Evolutionary conservation across 805 yeast genomes (phyloP).

Genomic region (Hanseniaspora jakobsenii): DNA sequence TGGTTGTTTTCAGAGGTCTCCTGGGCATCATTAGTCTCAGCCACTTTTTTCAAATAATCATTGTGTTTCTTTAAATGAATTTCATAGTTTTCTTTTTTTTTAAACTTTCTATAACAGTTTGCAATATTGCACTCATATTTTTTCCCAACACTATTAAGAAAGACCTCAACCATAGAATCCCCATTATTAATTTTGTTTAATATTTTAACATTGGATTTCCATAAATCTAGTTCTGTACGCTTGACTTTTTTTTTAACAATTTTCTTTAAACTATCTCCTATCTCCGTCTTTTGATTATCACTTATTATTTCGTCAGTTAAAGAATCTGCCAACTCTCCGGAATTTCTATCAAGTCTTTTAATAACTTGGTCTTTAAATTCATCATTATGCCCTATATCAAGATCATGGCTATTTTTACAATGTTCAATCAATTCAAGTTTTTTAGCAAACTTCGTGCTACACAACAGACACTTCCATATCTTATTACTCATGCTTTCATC

Average conservation of each 20-base stretch:
- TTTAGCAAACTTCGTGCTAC: conserved; percentile 39
- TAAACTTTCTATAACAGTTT: conserved; percentile 44
- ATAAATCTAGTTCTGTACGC: conserved; percentile 18
- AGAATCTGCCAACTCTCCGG: too few relatives aligned
- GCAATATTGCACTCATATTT: conserved; percentile 38
- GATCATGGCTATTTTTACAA: conserved; percentile 38
- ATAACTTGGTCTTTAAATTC: neutral
- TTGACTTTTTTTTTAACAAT: conserved; percentile 7
- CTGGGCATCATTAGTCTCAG: conserved; percentile 19
- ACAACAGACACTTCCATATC: conserved; percentile 55
- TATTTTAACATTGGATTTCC: conserved; percentile 23
- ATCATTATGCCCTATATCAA: conserved; percentile 13
- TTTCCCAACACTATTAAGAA: conserved; percentile 28
- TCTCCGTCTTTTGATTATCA: too few relatives aligned
- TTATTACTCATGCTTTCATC: conserved; percentile 40
- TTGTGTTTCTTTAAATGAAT: conserved; percentile 28
- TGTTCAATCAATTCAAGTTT: conserved; percentile 49
- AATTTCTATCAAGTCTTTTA: neutral
- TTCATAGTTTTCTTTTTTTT: conserved; percentile 28
- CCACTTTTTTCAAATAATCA: conserved; percentile 25
- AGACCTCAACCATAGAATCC: conserved; percentile 23
- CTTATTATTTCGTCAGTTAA: too few relatives aligned
- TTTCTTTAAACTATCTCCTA: too few relatives aligned
- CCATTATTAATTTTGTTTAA: conserved; percentile 23
- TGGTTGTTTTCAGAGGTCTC: neutral